Evolutionary conservation across 768 basidiomycete genomes (phyloP), one percentile per base, ranked within the genome.

Genomic region (Tricholoma matsutake): DNA sequence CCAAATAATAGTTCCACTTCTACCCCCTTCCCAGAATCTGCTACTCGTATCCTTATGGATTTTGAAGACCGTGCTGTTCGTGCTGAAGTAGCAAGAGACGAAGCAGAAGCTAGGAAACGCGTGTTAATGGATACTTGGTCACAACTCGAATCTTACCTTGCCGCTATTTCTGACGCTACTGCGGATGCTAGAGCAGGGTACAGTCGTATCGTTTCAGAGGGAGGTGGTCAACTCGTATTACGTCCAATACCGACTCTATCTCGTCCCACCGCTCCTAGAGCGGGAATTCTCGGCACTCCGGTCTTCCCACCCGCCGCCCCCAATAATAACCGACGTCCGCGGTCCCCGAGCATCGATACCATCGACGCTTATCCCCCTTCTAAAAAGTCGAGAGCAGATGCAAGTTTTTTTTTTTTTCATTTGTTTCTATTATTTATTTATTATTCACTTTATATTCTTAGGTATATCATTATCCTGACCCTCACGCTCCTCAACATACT

Each of bases 61-160:
- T 79, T 76, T 61, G 85, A 87, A 62, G 74, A 78, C 29, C 83
- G 84, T 56, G 75, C 79, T 1, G 72, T 76, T 35, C 74, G 75
- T 56, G 83, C 83, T 3, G 85, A 87, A 68, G 68, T 71, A 29
- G 80, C 78, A 3, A 76, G 83, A 55, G 86, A 87, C 66, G 86
- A 87, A 10, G 79, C 81, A 0, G 81, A 84, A 32, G 78, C 81
- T 0, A 76, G 82, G 11, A 67, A 78, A 60, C 74, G 74, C 56
- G 71, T 76, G 58, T 60, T 85, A 37, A 69, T 76, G 22, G 81
- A 85, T 18, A 73, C 75, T 25, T 88, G 86, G 85, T 53, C 66
- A 1, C 78, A 82, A 59, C 75, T 86, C 63, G 79, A 81, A 25
- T 75, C 76, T 35, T 81, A 81, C 65, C 75, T 88, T 53, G 64